Conservation (phyloP, 768 basidiomycete genomes). For the Lactarius psammicola region DNA sequence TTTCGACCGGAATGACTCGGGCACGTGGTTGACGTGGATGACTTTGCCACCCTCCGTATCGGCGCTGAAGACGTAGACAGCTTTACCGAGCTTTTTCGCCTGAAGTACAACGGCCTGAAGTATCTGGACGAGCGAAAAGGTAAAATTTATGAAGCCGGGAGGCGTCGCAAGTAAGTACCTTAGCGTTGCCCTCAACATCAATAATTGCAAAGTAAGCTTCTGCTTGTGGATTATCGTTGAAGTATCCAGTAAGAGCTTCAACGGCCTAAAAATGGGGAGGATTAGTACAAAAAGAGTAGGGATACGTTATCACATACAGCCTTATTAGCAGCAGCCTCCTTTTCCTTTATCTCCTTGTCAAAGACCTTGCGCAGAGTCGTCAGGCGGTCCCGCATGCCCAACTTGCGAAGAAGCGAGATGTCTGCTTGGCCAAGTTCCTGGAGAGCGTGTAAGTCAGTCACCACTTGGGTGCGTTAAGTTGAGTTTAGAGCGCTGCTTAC, state of each 20-base stretch:
- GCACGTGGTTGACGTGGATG: conserved; percentile 83
- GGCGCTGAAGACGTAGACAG: conserved; percentile 84
- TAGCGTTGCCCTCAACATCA: conserved; percentile 80
- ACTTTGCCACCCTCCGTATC: conserved; percentile 71
- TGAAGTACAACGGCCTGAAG: conserved; percentile 72
- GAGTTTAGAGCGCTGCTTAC: conserved; percentile 45
- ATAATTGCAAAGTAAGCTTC: conserved; percentile 68
- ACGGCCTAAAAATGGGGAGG: conserved; percentile 51
- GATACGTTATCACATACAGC: conserved; percentile 46
- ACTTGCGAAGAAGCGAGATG: conserved; percentile 83
- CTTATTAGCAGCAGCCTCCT: conserved; percentile 73
- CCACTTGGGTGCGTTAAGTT: neutral
- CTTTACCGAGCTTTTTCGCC: conserved; percentile 79
- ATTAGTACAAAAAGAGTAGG: neutral
- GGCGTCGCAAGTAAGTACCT: conserved; percentile 53
- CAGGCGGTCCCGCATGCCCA: conserved; percentile 73
- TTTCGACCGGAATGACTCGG: conserved; percentile 56
- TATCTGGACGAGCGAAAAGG: conserved; percentile 45
- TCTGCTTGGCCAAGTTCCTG: conserved; percentile 89
- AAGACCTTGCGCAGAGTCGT: conserved; percentile 73
- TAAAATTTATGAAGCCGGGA: neutral
- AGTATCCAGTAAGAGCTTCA: conserved; percentile 67
- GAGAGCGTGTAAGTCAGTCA: neutral
- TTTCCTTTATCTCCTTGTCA: conserved; percentile 82
- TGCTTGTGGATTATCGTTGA: conserved; percentile 71